Evolutionary conservation across 2,329 filamentous ascomycete genomes (phyloP).

Genomic region (Cercospora sp.): DNA sequence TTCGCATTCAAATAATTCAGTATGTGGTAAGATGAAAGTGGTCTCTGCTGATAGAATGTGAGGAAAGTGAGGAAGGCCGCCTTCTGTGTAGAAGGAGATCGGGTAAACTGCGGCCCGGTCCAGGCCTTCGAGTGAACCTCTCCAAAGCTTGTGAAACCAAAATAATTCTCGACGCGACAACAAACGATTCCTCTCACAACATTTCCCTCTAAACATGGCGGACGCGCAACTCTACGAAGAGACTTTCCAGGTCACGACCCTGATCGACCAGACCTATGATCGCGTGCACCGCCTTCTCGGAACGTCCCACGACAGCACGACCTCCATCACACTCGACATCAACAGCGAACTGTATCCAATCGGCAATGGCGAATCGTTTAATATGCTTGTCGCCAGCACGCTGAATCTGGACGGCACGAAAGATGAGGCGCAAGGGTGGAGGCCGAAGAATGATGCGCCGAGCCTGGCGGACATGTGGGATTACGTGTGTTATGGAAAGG

Average conservation of each 20-base stretch:
- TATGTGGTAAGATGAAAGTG: not conserved
- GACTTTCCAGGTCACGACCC: constrained; percentile 38
- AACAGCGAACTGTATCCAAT: constrained; percentile 90
- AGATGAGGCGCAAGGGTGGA: constrained; percentile 61
- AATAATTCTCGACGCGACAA: constrained; percentile 1
- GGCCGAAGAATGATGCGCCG: constrained; percentile 63
- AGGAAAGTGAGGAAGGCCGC: not conserved
- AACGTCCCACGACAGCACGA: constrained; percentile 71
- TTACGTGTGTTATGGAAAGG: constrained; percentile 85
- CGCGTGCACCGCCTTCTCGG: constrained; percentile 83
- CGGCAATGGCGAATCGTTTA: constrained; percentile 70
- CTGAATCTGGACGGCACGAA: constrained; percentile 81
- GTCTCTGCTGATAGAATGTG: not conserved
- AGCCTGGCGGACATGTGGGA: constrained; percentile 76
- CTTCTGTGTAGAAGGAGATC: not conserved
- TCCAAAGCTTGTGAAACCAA: not conserved
- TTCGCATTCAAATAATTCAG: not conserved
- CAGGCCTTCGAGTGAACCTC: not conserved
- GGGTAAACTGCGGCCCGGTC: not conserved
- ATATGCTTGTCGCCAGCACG: constrained; percentile 80
- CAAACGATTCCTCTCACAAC: not conserved
- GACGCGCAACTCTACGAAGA: constrained; percentile 33
- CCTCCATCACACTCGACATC: constrained; percentile 82
- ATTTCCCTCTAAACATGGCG: constrained; percentile 20
- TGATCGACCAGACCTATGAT: constrained; percentile 91